These are phyloP conservation scores for Pyrus hybrid DNA, from an alignment of 331 rosid genomes.

Conservation along the genomic window DNA sequence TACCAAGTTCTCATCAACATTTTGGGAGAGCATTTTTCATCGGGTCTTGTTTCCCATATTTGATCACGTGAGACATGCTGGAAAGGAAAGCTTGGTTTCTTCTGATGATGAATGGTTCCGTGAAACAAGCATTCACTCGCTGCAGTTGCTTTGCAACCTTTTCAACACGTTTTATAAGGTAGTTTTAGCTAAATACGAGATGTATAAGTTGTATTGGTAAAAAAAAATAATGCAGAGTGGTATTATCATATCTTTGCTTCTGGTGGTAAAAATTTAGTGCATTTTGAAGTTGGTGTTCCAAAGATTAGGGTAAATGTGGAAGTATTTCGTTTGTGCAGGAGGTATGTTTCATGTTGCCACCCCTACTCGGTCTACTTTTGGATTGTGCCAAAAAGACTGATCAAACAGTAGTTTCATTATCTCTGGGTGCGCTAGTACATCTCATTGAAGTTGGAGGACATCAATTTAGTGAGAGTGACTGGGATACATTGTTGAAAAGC, in stretches of 20 bases:
- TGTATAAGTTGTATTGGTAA: not conserved
- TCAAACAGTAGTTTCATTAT: conserved; percentile 92
- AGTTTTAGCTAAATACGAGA: conserved; percentile 10
- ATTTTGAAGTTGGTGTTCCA: not conserved
- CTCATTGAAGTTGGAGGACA: conserved; percentile 98
- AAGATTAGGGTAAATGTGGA: not conserved
- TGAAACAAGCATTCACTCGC: conserved; percentile 94
- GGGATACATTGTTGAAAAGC: conserved; percentile 93
- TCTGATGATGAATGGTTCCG: conserved; percentile 80
- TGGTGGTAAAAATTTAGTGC: not conserved
- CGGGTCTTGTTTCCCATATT: conserved; percentile 98
- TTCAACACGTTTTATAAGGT: conserved; percentile 99
- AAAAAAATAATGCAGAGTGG: not conserved
- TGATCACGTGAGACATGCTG: conserved; percentile 96
- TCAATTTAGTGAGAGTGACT: conserved; percentile 87
- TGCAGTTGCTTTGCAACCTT: conserved; percentile 97
- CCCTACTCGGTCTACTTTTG: conserved; percentile 78
- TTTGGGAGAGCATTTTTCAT: conserved; percentile 98
- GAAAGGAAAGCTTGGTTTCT: conserved; percentile 63
- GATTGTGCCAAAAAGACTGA: conserved; percentile 98
- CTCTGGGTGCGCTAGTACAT: conserved; percentile 96
- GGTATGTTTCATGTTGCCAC: conserved; percentile 98
- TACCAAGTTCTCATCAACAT: conserved; percentile 75
- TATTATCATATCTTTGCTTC: not conserved
- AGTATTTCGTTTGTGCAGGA: conserved; percentile 54